These are phyloP conservation scores for Pinguiococcus pyrenoidosus DNA, from an alignment of 108 stramenopile species.

Conservation along the genomic window DNA sequence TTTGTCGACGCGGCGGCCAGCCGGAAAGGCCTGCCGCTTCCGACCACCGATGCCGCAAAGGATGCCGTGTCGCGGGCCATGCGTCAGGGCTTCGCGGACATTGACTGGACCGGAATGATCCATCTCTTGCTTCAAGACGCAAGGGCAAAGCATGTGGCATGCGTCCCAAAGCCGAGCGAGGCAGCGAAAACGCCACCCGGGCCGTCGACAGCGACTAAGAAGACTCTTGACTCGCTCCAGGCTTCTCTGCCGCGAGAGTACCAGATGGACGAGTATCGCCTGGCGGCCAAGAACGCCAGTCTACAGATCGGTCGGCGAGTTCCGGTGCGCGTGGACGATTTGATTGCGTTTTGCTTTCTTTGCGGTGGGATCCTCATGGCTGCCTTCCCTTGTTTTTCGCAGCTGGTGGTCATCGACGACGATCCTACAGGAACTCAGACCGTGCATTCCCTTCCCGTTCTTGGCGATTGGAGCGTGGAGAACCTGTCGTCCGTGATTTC, in stretches of 20 bases:
- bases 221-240: no score
- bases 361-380: no score
- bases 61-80: not conserved
- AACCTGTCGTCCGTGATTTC: constrained; percentile 21
- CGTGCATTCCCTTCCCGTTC: constrained; percentile 37
- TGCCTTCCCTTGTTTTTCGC: no score
- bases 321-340: no score
- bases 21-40: not conserved
- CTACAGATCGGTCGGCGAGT: no score
- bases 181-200: not conserved
- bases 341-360: no score
- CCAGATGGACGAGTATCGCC: no score
- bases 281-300: no score
- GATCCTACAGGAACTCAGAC: constrained; percentile 49
- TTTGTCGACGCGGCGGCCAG: not conserved
- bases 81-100: not conserved
- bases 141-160: no score
- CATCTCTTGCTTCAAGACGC: no score
- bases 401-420: no score
- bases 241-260: no score
- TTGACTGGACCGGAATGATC: not conserved
- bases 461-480: constrained; percentile 28
- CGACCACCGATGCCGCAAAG: not conserved
- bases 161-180: not conserved
- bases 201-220: not conserved